Percentiles rank a stretch among this genome's conserved stretches.
phyloP scores from a whole-genome alignment of 169 alveolate species.

The Perkinsus marinus region DNA sequence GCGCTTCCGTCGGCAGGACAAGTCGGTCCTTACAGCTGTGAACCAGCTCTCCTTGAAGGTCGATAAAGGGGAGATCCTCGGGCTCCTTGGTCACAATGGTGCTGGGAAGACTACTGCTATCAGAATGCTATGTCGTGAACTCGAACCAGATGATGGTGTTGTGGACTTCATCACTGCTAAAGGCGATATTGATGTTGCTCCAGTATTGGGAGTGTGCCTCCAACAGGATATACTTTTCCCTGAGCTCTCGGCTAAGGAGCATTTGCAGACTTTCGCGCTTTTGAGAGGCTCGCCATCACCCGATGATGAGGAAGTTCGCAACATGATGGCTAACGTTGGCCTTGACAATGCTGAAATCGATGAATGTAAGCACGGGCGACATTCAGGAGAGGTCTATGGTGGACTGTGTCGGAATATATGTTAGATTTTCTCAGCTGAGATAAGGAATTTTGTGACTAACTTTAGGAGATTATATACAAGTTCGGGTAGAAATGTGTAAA shows the following conservation, averaged over 20 bases:
- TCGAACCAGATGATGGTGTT: conserved; percentile 3
- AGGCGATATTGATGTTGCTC: not conserved
- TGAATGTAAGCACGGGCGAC: conserved; percentile 10
- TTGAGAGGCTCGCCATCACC: conserved; percentile 35
- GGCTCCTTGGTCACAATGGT: conserved; percentile 76
- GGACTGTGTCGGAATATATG: too few relatives aligned
- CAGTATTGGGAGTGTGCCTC: conserved; percentile 4
- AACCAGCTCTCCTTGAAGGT: conserved; percentile 50
- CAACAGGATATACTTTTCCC: conserved; percentile 52
- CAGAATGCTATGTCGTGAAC: conserved; percentile 43
- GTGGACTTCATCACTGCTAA: too few relatives aligned
- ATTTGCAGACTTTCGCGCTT: conserved; percentile 41
- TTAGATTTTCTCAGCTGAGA: too few relatives aligned
- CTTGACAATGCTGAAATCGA: not conserved
- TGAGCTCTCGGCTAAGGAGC: conserved; percentile 50
- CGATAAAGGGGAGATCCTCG: conserved; percentile 54
- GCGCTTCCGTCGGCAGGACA: conserved; percentile 22
- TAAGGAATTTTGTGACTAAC: too few relatives aligned
- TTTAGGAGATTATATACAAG: too few relatives aligned
- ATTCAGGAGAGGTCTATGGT: too few relatives aligned
- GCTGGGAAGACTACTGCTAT: conserved; percentile 80
- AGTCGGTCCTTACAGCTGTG: conserved; percentile 35
- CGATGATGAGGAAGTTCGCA: not conserved
- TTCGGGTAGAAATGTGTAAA: too few relatives aligned
- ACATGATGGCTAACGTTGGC: not conserved